These are phyloP conservation scores for Elsinoe australis DNA, from an alignment of 2,329 filamentous ascomycete species.

Conservation along the genomic window DNA sequence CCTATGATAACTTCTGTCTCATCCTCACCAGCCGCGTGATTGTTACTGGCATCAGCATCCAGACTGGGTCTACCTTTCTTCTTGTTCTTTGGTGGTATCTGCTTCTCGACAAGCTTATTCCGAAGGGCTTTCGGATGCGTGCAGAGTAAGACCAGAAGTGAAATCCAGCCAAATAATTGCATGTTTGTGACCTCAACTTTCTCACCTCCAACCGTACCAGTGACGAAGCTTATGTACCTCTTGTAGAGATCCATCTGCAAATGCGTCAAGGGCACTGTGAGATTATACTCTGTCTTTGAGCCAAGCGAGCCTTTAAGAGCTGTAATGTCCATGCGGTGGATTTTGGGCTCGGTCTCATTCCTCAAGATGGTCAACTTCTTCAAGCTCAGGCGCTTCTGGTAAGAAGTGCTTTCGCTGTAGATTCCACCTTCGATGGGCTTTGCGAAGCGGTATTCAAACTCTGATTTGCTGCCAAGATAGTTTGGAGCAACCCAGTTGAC, in stretches of 20 bases:
- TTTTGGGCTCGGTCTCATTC: constrained; percentile 64
- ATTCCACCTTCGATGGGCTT: constrained; percentile 67
- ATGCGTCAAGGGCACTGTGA: constrained; percentile 62
- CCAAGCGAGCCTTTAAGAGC: constrained; percentile 61
- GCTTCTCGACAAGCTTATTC: constrained; percentile 41
- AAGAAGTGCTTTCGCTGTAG: constrained; percentile 52
- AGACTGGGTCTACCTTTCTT: constrained; percentile 15
- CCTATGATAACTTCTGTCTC: constrained; percentile 21
- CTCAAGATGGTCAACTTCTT: constrained; percentile 65
- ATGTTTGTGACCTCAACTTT: constrained; percentile 36
- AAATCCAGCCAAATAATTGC: constrained; percentile 49
- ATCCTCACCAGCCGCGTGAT: constrained; percentile 5
- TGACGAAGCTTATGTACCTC: constrained; percentile 41
- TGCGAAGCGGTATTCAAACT: constrained; percentile 65
- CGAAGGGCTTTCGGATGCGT: constrained; percentile 52
- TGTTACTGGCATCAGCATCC: constrained; percentile 16
- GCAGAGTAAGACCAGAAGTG: constrained; percentile 47
- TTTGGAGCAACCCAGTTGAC: constrained; percentile 78
- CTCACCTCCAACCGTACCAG: constrained; percentile 27
- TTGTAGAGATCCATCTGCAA: constrained; percentile 59
- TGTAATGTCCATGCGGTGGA: constrained; percentile 65
- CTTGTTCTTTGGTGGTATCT: constrained; percentile 21
- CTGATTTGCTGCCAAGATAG: constrained; percentile 60
- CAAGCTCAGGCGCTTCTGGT: constrained; percentile 52
- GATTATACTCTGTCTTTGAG: constrained; percentile 71